These are phyloP conservation scores for Primulina tabacum DNA, from an alignment of 257 asterid species.

Conservation along the genomic window DNA sequence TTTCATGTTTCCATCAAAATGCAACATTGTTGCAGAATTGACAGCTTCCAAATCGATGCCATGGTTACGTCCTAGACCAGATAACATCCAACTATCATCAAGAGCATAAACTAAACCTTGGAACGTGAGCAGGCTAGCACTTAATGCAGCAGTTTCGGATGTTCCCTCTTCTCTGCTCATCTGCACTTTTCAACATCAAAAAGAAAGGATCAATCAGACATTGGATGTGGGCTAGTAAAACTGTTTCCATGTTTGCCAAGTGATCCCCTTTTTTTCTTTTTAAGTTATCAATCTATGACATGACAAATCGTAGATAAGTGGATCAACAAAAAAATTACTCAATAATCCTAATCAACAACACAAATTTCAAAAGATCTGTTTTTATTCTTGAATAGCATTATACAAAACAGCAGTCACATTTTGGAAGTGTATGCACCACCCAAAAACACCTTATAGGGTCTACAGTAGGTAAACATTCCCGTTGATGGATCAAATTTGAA, in stretches of 20 bases:
- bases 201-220: conserved; percentile 20
- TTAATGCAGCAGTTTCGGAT: conserved; percentile 47
- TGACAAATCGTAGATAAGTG: conserved; percentile 1
- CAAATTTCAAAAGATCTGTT: not conserved
- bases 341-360: not conserved
- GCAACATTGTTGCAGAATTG: conserved; percentile 66
- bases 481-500: not conserved
- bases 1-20: conserved; percentile 94
- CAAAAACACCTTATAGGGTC: not conserved
- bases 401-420: not conserved
- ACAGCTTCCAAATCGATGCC: conserved; percentile 46
- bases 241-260: conserved; percentile 15
- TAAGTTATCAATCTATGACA: not conserved
- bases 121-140: conserved; percentile 74
- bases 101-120: conserved; percentile 62
- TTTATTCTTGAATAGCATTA: not conserved
- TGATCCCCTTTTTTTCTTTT: not conserved
- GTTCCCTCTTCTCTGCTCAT: conserved; percentile 40
- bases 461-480: not conserved
- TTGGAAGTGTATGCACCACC: not conserved
- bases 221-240: conserved; percentile 4
- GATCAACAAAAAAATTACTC: not conserved
- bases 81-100: conserved; percentile 68
- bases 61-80: conserved; percentile 86
- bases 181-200: conserved; percentile 38